These are phyloP conservation scores for Fusarium chlamydosporum DNA, from an alignment of 2,329 filamentous ascomycete species.

Conservation along the genomic window DNA sequence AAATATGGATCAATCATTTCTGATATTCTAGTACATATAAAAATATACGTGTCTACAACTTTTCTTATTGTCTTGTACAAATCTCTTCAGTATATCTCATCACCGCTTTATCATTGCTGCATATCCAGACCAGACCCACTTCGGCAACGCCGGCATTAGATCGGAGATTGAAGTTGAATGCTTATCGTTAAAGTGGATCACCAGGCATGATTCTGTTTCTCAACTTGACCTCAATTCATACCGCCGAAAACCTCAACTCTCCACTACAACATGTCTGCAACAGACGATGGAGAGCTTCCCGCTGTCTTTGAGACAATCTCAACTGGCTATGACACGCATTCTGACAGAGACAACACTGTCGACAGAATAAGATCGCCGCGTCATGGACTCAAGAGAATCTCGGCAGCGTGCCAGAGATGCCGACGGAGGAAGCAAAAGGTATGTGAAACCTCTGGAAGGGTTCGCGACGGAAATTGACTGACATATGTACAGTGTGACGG, in stretches of 20 bases:
- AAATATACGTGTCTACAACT: no score
- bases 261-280: constrained; percentile 18
- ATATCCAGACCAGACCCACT: background rate
- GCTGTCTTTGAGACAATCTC: constrained; percentile 21
- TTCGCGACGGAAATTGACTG: background rate
- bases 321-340: constrained; percentile 24
- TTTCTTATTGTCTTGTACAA: no score
- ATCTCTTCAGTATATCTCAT: background rate
- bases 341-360: constrained; percentile 13
- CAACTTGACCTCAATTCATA: constrained; percentile 6
- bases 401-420: constrained; percentile 44
- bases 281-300: constrained; percentile 34
- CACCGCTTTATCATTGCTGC: no score
- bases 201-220: constrained; percentile 12
- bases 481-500: constrained; percentile 39
- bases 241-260: background rate
- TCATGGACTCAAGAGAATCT: constrained; percentile 40
- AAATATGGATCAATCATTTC: no score
- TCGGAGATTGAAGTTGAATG: constrained; percentile 15
- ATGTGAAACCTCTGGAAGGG: background rate
- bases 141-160: constrained; percentile 25
- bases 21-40: no score
- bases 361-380: constrained; percentile 28
- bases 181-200: constrained; percentile 26
- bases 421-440: constrained; percentile 46